Base-by-base conservation (phyloP, 306 rosid species). In the Quercus ilex region DNA sequence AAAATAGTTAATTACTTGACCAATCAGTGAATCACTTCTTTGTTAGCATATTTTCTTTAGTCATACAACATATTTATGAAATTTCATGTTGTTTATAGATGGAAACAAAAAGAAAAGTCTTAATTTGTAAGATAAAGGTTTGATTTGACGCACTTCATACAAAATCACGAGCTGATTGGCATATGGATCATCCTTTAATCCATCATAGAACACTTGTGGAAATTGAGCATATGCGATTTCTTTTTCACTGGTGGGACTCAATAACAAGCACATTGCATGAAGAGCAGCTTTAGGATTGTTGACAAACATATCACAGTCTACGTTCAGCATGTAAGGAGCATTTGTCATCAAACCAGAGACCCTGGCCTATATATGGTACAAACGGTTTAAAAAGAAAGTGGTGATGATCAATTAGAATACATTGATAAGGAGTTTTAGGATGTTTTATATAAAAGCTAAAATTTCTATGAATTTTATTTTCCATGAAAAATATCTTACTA, bases 301-400 rank as follows among this genome's bases (percentile, higher is more conserved):
- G 43, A 46, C 90, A 78, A 77, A 79, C 97, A 94, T 91, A 83
- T 94, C 97, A 35, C 97, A 94, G 49, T 94, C 98, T 11, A 94
- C 85, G 63, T 94, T 92, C 43, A 90, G 26, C 74, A 90, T 83
- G 33, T 64, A 89, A 0, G 97, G 95, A 10, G 93, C 97, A 72
- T 93, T 93, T 12, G 88, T 91, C 83, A 91, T 84, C 80, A 93
- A 28, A 25, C 93, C 98, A 0, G 97, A 93, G 0, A 93, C 82
- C 79, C 98, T 89, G 3, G 93, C 78, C 97, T 90, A 71, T 59
- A 67, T 71, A 83, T 19, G 0, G 35, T 13, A 74, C 10, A 31
- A 73, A 74, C 4, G 21, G 1, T 0, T 4, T 5, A 17, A 20
- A 11, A 7, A 20, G 51, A 1, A 20, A 11, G 15, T 1, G 49